Conservation (phyloP, 1,284 basidiomycete species). For the Sanghuangporus baumii region DNA sequence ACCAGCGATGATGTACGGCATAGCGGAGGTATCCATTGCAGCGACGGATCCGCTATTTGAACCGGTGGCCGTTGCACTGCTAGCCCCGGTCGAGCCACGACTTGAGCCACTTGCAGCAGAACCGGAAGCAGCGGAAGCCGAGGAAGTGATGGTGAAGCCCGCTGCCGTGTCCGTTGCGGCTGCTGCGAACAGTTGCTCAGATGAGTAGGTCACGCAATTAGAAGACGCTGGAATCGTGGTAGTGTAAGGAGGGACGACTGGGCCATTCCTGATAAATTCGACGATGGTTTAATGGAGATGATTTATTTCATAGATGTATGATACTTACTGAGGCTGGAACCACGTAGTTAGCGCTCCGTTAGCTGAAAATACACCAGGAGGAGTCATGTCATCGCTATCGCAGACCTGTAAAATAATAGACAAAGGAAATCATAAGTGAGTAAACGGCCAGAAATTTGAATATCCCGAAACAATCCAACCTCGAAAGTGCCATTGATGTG, state of each 20-base stretch:
- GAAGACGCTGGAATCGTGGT: conserved; percentile 29
- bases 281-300: background rate
- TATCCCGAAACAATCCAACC: background rate
- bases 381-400: conserved; percentile 28
- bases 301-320: background rate
- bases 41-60: background rate
- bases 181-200: conserved; percentile 29
- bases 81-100: background rate
- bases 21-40: background rate
- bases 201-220: conserved; percentile 32
- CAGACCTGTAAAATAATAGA: conserved; percentile 19
- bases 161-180: conserved; percentile 19
- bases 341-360: conserved; percentile 18
- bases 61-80: background rate
- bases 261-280: background rate
- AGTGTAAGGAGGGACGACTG: conserved; percentile 28
- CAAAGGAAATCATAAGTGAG: background rate
- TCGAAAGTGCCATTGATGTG: conserved; percentile 24
- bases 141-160: conserved; percentile 10
- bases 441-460: background rate
- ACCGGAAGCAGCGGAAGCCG: background rate
- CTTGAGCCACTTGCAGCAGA: background rate
- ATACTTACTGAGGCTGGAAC: conserved; percentile 16
- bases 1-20: conserved; percentile 11
- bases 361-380: conserved; percentile 16